Conservation (phyloP, 2,329 filamentous ascomycete genomes). For the Alternaria tenuissima region DNA sequence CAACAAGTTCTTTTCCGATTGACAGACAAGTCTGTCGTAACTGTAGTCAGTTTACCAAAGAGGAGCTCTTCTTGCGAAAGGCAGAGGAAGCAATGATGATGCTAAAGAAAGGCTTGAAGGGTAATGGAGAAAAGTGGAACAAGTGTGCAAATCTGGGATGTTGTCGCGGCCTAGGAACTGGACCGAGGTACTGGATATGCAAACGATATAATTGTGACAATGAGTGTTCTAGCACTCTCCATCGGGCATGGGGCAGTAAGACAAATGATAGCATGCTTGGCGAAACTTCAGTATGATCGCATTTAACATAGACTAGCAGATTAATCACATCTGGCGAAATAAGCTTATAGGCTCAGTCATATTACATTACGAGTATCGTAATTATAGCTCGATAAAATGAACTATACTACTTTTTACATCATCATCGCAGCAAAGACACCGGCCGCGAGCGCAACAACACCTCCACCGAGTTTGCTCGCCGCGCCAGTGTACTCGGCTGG, state of each 20-base stretch:
- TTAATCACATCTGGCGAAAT: not conserved
- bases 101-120: constrained; percentile 20
- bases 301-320: not conserved
- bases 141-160: constrained; percentile 23
- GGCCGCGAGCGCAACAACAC: constrained; percentile 15
- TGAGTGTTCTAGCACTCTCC: constrained; percentile 25
- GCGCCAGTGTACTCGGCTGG: constrained; percentile 27
- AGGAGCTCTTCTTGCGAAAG: constrained; percentile 18
- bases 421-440: constrained; percentile 23
- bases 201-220: constrained; percentile 8
- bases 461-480: constrained; percentile 15
- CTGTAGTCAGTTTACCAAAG: constrained; percentile 18
- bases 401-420: constrained; percentile 5
- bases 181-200: constrained; percentile 40
- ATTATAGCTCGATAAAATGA: not conserved
- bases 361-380: not conserved
- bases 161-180: constrained; percentile 17
- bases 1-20: not conserved
- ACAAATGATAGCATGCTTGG: not conserved
- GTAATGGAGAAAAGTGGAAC: constrained; percentile 13
- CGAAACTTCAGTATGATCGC: not conserved
- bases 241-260: constrained; percentile 19
- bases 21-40: constrained; percentile 20
- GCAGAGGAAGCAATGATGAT: constrained; percentile 22
- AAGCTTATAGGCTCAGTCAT: not conserved